Evolutionary conservation across 2,329 filamentous ascomycete species (phyloP), one percentile per base, ranked within the genome.

Genomic region (Nectriaceae sp.): DNA sequence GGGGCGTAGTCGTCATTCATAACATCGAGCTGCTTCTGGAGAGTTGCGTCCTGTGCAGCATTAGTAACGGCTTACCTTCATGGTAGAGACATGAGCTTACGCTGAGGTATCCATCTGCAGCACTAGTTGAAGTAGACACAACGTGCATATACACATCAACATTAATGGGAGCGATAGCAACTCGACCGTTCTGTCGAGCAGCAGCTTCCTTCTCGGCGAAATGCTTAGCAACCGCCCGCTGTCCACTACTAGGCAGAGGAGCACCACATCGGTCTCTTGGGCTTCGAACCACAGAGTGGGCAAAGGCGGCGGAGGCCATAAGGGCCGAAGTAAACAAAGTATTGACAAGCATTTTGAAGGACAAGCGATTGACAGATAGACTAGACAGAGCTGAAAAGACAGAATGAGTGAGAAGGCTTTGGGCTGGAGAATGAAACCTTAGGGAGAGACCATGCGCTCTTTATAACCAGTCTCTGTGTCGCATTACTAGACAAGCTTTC

Each of bases 1-100:
- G 68, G 64, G 21, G 65, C 65, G 50, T 71, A 79, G 40, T 70
- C 69, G 4, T 49, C 42, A 60, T 78, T 78, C 57, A 79, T 58
- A 33, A 71, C 70, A 29, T 6, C 24, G 6, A 29, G 13, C 13
- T 29, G 24, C 24, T 29, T 29, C 6, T 29, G 24, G 13, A 29
- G 6, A 29, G 24, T 29, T 6, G 6, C 13, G 13, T 29, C 24
- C 24, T 29, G 13, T 29, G 6, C 24, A 29, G 24, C 24, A 29
- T 29, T 13, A 13, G 6, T 29, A 29, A 29, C 13, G 13, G 24
- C 24, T 29, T 29, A n/a, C n/a, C n/a, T n/a, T n/a, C n/a, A 29
- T 29, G 24, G 24, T 29, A 29, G 24, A 29, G 24, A 13, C 6
- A 6, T 29, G 13, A 35, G 22, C 65, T 59, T 58, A 71, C 68